Base-by-base conservation (phyloP, 2,329 filamentous ascomycete genomes). In the Daldinia sp. region DNA sequence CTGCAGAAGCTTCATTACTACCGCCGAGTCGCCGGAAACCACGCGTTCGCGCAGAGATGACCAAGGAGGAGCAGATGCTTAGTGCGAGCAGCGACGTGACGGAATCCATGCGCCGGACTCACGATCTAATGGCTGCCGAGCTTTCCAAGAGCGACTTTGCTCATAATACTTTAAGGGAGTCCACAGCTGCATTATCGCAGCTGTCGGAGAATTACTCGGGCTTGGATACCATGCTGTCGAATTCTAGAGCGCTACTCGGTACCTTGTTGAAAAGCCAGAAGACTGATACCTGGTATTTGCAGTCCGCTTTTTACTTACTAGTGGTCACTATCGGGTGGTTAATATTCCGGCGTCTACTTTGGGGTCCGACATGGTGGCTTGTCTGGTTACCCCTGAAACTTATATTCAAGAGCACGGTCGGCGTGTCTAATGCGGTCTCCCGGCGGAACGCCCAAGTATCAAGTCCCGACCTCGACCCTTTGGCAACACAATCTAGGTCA, bases 221-320 rank as follows among this genome's bases (percentile, higher is more conserved):
- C 50, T 85, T 98, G 4, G 92, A 94, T 71, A 86, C 86, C 10
- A 84, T 97, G 73, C 83, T 99, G 34, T 83, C 86, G 2, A 90
- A 86, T 58, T 94, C 91, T 45, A 85, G 87, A 67, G 89, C 88
- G 57, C 81, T 99, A 15, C 85, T 97, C 6, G 87, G 87, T 5
- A 92, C 92, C 15, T 81, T 99, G 45, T 80, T 98, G 47, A 87
- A 87, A 64, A 95, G 92, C 67, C 93, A 96, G 75, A 99, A 99
- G 83, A 95, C 90, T 68, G 95, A 99, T 75, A 97, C 94, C 2
- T 99, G 95, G 95, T 99, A 99, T 75, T 85, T 99, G 30, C 91
- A 95, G 78, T 96, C 92, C 34, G 88, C 94, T 1, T 88, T 98
- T 68, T 96, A 94, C 75, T 83, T 97, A 70, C 84, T 98, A 13